A percentile compares a stretch with the other conserved stretches of the same genome.
phyloP scores from a whole-genome alignment of 768 basidiomycete genomes.

The Gyrodon lividus region DNA sequence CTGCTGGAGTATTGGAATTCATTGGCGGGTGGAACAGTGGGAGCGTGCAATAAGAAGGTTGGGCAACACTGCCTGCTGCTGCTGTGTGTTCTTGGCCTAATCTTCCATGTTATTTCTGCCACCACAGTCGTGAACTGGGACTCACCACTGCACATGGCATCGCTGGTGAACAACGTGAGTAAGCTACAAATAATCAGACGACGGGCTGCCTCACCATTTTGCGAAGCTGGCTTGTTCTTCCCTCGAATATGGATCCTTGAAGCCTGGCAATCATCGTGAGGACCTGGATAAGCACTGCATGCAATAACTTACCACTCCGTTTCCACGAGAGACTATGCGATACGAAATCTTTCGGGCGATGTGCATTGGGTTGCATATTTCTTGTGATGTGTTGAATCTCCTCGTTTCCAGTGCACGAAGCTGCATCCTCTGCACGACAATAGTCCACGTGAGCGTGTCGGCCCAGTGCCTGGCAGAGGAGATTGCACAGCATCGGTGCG shows the following conservation, averaged over 20 bases:
- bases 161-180: constrained; percentile 25
- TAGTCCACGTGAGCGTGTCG: constrained; percentile 52
- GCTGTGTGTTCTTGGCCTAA: constrained; percentile 47
- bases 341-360: constrained; percentile 47
- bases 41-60: constrained; percentile 50
- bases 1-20: constrained; percentile 35
- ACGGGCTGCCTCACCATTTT: constrained; percentile 39
- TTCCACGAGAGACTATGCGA: constrained; percentile 51
- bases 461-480: constrained; percentile 48
- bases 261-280: constrained; percentile 32
- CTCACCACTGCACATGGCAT: constrained; percentile 45
- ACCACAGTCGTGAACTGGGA: neutral
- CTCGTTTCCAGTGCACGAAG: constrained; percentile 32
- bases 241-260: constrained; percentile 57
- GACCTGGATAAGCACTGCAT: neutral
- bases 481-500: constrained; percentile 55
- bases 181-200: neutral
- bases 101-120: neutral
- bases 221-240: constrained; percentile 48
- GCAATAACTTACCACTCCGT: constrained; percentile 40
- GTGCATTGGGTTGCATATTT: constrained; percentile 42
- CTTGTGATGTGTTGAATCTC: constrained; percentile 44
- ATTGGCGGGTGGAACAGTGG: constrained; percentile 47
- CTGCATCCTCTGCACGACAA: constrained; percentile 38
- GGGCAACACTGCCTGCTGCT: constrained; percentile 32